These are phyloP conservation scores for Sarocladiaceae sp. DNA, from an alignment of 2,329 filamentous ascomycete species.

Conservation along the genomic window DNA sequence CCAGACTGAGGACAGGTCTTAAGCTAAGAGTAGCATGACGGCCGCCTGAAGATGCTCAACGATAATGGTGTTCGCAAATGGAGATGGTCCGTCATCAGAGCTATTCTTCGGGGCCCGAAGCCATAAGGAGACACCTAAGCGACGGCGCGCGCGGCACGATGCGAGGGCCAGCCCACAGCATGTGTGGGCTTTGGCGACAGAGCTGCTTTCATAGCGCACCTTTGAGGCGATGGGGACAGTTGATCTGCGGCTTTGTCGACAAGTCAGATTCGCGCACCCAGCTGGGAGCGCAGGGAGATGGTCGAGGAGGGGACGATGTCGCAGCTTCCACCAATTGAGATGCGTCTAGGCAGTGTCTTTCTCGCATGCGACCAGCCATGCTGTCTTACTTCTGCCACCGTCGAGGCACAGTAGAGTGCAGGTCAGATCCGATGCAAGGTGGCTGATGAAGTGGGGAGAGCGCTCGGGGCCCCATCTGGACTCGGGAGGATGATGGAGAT, in stretches of 20 bases:
- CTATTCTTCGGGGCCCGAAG: too few species aligned
- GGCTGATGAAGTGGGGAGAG: neutral
- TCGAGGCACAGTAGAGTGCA: neutral
- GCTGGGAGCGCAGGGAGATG: constrained; percentile 5
- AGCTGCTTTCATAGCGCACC: too few species aligned
- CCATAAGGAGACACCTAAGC: neutral
- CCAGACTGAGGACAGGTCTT: constrained; percentile 7
- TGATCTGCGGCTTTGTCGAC: constrained; percentile 2
- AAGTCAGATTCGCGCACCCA: constrained; percentile 2
- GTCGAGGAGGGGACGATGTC: neutral
- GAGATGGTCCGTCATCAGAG: too few species aligned
- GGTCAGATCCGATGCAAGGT: constrained; percentile 6
- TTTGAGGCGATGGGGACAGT: constrained; percentile 5
- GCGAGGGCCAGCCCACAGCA: neutral
- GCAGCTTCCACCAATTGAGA: neutral
- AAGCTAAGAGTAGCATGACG: constrained; percentile 1
- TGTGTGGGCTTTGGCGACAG: too few species aligned
- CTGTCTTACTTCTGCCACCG: constrained; percentile 2
- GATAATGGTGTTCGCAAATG: too few species aligned
- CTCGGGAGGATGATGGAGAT: neutral
- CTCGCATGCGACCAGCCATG: neutral
- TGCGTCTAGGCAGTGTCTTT: neutral
- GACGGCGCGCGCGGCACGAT: neutral
- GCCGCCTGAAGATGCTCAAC: neutral
- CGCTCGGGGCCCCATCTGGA: neutral